A percentile compares a stretch with the other conserved stretches of the same genome.
Evolutionary conservation across 179 eudicot genomes (phyloP).

Genomic region (Spinacia oleracea): DNA sequence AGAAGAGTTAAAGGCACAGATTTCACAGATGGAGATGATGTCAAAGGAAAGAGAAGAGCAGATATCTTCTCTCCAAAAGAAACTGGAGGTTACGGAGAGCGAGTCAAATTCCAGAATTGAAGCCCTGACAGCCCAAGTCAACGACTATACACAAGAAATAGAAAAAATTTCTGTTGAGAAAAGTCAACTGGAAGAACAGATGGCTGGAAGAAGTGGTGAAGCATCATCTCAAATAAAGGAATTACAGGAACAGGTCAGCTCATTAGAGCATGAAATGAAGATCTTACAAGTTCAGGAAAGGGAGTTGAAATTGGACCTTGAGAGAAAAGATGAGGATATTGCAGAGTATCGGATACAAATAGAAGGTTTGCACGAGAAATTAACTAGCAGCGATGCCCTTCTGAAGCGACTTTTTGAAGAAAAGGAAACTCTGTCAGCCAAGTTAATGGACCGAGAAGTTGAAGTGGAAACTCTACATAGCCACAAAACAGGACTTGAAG

Average conservation of each 20-base stretch:
- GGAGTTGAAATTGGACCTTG: constrained; percentile 44
- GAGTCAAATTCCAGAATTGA: constrained; percentile 36
- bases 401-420: constrained; percentile 43
- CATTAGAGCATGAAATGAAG: constrained; percentile 42
- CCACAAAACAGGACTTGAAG: constrained; percentile 57
- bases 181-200: constrained; percentile 40
- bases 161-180: constrained; percentile 31
- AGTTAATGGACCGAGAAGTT: constrained; percentile 44
- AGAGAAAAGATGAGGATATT: constrained; percentile 39
- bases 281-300: constrained; percentile 32
- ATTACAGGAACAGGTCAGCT: constrained; percentile 33
- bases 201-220: constrained; percentile 39
- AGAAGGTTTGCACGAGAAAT: constrained; percentile 56
- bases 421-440: constrained; percentile 32
- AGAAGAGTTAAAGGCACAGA: constrained; percentile 31
- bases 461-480: constrained; percentile 45
- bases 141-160: constrained; percentile 34
- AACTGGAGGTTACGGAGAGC: constrained; percentile 32
- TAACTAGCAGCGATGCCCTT: constrained; percentile 42
- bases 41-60: constrained; percentile 43
- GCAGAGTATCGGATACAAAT: constrained; percentile 45
- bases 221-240: constrained; percentile 36
- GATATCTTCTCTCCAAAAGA: constrained; percentile 30
- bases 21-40: constrained; percentile 31
- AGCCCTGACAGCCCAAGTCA: constrained; percentile 40